phyloP scores from a whole-genome alignment of 345 rosid genomes.

The Arabidopsis suecica region DNA sequence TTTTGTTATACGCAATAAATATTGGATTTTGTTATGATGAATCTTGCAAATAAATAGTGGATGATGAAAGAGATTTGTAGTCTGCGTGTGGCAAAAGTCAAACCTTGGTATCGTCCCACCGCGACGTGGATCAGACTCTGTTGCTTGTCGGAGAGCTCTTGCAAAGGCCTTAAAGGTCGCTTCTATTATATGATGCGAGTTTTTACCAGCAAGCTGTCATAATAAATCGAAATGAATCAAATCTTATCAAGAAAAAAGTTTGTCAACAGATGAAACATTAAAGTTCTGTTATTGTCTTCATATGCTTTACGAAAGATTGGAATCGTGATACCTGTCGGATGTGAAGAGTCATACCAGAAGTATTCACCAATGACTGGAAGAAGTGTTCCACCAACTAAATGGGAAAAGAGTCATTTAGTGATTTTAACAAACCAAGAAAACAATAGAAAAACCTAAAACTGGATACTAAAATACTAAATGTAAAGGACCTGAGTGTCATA shows the following conservation, averaged over 20 bases:
- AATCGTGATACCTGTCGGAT: constrained; percentile 70
- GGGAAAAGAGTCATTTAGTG: constrained; percentile 22
- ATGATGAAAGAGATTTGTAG: not conserved
- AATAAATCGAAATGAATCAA: not conserved
- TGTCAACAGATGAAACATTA: too few species aligned
- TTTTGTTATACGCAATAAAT: not conserved
- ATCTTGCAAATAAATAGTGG: not conserved
- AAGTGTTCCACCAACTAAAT: constrained; percentile 91
- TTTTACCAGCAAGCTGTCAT: constrained; percentile 80
- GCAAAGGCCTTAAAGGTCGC: constrained; percentile 99
- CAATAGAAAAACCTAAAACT: not conserved
- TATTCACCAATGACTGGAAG: constrained; percentile 91
- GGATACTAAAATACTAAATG: not conserved
- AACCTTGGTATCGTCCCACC: constrained; percentile 88
- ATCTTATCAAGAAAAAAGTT: too few species aligned
- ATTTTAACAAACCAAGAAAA: constrained; percentile 7
- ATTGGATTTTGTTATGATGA: not conserved
- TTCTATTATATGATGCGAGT: constrained; percentile 92
- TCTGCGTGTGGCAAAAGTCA: not conserved
- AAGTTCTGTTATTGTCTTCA: too few species aligned
- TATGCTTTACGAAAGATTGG: not conserved
- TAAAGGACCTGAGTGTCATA: constrained; percentile 80
- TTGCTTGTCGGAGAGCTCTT: constrained; percentile 94
- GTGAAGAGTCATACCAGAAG: constrained; percentile 97
- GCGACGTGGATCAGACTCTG: constrained; percentile 79